These are phyloP conservation scores for Podospora anserina DNA, from an alignment of 495 filamentous ascomycete species.

Conservation along the genomic window DNA sequence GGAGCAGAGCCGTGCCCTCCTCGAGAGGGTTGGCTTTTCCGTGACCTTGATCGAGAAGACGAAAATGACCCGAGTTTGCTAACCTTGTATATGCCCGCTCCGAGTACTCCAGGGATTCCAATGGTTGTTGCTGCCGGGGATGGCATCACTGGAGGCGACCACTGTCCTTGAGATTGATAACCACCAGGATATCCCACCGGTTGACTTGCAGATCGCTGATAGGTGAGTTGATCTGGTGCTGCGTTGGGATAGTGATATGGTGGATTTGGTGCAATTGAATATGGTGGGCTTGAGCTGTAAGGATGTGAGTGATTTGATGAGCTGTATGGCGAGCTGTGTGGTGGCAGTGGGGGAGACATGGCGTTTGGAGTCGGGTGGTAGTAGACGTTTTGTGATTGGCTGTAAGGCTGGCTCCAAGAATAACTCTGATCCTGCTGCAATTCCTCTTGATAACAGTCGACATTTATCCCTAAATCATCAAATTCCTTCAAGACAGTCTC, in stretches of 20 bases:
- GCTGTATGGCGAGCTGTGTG: neutral
- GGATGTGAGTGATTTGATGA: neutral
- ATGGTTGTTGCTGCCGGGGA: constrained; percentile 22
- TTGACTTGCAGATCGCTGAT: constrained; percentile 21
- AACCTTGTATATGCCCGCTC: constrained; percentile 31
- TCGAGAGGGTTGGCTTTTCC: constrained; percentile 9
- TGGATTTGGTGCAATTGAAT: neutral
- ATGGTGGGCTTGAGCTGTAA: constrained; percentile 8
- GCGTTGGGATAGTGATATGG: constrained; percentile 5
- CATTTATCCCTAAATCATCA: constrained; percentile 9
- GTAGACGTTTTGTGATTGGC: neutral
- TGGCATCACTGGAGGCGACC: constrained; percentile 14
- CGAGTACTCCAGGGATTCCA: constrained; percentile 23
- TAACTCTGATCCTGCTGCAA: neutral
- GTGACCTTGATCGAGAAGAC: constrained; percentile 11
- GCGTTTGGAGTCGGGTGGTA: neutral
- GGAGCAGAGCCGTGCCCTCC: constrained; percentile 7
- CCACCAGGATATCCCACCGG: neutral
- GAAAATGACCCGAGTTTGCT: constrained; percentile 23
- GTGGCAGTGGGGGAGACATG: neutral
- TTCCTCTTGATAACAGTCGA: constrained; percentile 5
- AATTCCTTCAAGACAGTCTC: constrained; percentile 20
- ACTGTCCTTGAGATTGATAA: neutral
- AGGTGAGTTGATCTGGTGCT: neutral
- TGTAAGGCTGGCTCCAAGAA: neutral